Conservation (phyloP, 2,329 filamentous ascomycete species). For the Colletotrichum higginsianum region DNA sequence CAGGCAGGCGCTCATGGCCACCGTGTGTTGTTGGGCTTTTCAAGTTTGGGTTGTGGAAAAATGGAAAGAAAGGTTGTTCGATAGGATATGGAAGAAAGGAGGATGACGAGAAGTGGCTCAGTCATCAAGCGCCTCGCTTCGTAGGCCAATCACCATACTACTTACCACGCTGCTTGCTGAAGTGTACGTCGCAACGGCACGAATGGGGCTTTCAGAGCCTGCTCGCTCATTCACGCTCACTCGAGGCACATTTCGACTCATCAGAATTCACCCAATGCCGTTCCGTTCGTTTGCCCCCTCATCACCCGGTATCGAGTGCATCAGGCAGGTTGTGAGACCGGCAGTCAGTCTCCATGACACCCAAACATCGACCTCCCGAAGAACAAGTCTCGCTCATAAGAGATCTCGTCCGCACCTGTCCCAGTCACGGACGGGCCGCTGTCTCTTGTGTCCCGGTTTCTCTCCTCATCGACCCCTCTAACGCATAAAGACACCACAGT, state of each 20-base stretch:
- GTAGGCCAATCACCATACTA: slow-evolving; percentile 17
- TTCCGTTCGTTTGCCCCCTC: not conserved
- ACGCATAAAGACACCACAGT: slow-evolving; percentile 30
- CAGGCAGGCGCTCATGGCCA: not conserved
- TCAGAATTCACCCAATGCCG: slow-evolving; percentile 11
- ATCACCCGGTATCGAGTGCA: not conserved
- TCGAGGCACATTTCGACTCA: slow-evolving; percentile 22
- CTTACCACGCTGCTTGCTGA: not conserved
- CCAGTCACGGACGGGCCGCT: slow-evolving; percentile 31
- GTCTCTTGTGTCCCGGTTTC: slow-evolving; percentile 22
- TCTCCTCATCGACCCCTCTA: slow-evolving; percentile 12
- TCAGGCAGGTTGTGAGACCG: not conserved
- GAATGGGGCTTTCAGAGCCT: too few species aligned
- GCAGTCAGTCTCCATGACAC: slow-evolving; percentile 3
- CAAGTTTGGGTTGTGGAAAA: not conserved
- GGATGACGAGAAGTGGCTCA: not conserved
- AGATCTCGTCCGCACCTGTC: slow-evolving; percentile 5
- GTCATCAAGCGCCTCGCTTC: slow-evolving; percentile 26
- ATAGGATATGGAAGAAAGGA: not conserved
- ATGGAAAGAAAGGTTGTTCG: not conserved
- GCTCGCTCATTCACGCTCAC: not conserved
- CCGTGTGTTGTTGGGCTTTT: not conserved
- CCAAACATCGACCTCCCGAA: not conserved
- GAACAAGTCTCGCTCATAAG: slow-evolving; percentile 13
- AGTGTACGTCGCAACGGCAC: not conserved